Evolutionary conservation across 495 filamentous ascomycete genomes (phyloP), one percentile per base, ranked within the genome.

Genomic region (Rhizodiscina lignyota): DNA sequence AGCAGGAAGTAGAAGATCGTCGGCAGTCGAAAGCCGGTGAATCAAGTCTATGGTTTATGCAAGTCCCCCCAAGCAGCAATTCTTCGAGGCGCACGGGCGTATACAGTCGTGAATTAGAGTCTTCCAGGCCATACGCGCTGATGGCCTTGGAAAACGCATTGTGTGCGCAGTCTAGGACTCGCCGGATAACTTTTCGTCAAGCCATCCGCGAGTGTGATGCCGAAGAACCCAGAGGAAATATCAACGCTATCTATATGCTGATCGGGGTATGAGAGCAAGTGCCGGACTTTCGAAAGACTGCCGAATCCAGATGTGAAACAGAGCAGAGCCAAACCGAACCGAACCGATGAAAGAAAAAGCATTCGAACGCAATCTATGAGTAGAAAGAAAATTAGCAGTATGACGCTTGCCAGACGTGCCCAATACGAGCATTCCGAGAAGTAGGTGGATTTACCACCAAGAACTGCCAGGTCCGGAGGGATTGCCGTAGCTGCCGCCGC

Each of bases 361-460:
- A 40, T 37, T 36, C 37, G 18, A 34, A 32, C 13, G 8, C 8
- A 8, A 27, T 13, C 8, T 27, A 13, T 13, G 8, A 27, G 24
- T 35, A 17, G 28, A 31, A 18, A 13, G 20, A 38, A 17, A 38
- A 45, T 38, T 24, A 42, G 13, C 19, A n/a, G n/a, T n/a, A n/a
- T n/a, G n/a, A n/a, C n/a, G n/a, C n/a, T n/a, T n/a, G n/a, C n/a
- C n/a, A n/a, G n/a, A n/a, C n/a, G n/a, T n/a, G n/a, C n/a, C n/a
- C n/a, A n/a, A n/a, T n/a, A n/a, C n/a, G n/a, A n/a, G n/a, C n/a
- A n/a, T n/a, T n/a, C n/a, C n/a, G n/a, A n/a, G n/a, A n/a, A n/a
- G n/a, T n/a, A n/a, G n/a, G n/a, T n/a, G n/a, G n/a, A n/a, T 74
- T 68, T 93, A 94, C 89, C 87, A 97, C 89, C 89, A 97, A 44